Base-by-base conservation (phyloP, 208 protist species). In the Trichomonas gallinae region DNA sequence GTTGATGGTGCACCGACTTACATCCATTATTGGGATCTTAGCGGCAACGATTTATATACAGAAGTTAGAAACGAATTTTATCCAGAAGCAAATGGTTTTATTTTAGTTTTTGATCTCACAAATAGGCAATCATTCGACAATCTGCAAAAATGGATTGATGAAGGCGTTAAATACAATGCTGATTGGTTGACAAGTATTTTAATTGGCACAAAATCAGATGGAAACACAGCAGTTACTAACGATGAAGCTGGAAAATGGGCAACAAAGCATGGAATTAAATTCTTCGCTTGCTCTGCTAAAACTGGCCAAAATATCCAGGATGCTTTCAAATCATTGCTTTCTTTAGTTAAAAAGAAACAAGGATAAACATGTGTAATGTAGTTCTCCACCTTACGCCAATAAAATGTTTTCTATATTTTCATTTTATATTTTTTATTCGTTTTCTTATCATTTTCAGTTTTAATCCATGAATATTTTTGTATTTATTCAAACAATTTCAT, bases 61-160 rank as follows among this genome's bases (percentile, higher is more conserved):
- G 87, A 93, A 93, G 44, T 93, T 38, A 48, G 87, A 93, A 93
- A 93, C 31, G 87, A 93, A 93, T 93, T 93, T 51, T 93, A 93
- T 93, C 87, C 40, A 38, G 87, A 93, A 93, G 40, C 87, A 34
- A 51, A 93, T 51, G 87, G 87, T 10, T 48, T 93, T 38, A 93
- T 93, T 93, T 26, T 93, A 51, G 42, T 42, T 51, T 93, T 48
- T 36, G 87, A 93, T 51, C 34, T 23, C 2, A 48, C 87, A 48
- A 48, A 93, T 93, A 34, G 13, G n/a, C 40, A 93, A 34, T 51
- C 87, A 38, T 93, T 93, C 31, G 44, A 93, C 10, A 34, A 93
- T 34, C 44, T 93, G 8, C 11, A 51, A 38, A 48, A 51, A 1
- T 93, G 87, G 87, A 93, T 93, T 38, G 87, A 93, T 38, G 87